Percentiles rank a stretch among this genome's conserved stretches.
Conservation (phyloP, 768 basidiomycete genomes). For the Mrakia blollopis region DNA sequence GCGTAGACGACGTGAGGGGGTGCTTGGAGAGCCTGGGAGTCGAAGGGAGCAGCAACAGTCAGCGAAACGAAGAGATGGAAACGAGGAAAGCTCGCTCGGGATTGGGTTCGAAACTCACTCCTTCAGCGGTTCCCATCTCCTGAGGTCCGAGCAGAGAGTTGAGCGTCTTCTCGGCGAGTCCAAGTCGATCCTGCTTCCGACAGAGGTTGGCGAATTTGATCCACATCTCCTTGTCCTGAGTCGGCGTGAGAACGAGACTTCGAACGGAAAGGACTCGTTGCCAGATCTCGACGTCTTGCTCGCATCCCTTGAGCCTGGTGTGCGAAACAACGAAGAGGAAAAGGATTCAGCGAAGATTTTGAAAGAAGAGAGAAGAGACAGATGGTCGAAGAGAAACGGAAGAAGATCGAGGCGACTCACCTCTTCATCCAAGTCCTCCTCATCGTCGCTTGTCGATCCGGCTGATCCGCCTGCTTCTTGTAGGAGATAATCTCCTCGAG, state of each 20-base stretch:
- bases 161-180: conserved; percentile 93
- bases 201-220: conserved; percentile 98
- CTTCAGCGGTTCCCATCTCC: conserved; percentile 42
- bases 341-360: not conserved
- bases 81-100: not conserved
- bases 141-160: conserved; percentile 75
- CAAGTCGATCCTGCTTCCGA: conserved; percentile 88
- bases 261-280: conserved; percentile 94
- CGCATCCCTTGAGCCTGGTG: conserved; percentile 83
- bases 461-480: conserved; percentile 89
- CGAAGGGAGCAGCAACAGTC: not conserved
- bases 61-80: no score
- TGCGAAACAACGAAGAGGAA: conserved; percentile 12
- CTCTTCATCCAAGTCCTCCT: conserved; percentile 96
- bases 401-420: conserved; percentile 47
- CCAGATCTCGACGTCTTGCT: conserved; percentile 98
- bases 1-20: conserved; percentile 96
- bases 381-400: not conserved
- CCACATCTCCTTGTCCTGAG: conserved; percentile 95
- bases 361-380: not conserved
- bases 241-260: conserved; percentile 84
- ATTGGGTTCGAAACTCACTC: conserved; percentile 21
- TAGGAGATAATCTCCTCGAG: conserved; percentile 95
- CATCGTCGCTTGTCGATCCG: conserved; percentile 83
- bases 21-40: conserved; percentile 51